Conservation (phyloP, 1,139 yeast genomes). For the Scheffersomyces titani region DNA sequence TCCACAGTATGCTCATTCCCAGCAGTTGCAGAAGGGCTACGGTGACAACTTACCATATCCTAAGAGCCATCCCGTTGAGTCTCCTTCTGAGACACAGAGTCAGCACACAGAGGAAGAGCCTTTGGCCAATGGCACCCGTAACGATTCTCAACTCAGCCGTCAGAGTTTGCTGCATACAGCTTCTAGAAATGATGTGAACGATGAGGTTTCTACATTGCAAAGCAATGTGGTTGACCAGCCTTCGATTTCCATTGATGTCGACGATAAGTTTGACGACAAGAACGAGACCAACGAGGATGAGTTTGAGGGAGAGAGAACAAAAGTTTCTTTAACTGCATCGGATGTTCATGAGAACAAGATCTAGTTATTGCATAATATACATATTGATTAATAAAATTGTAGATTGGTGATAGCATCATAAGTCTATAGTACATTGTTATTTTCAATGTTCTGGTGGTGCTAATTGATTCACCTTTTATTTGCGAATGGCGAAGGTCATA, state of each 20-base stretch:
- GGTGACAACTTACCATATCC: constrained; percentile 17
- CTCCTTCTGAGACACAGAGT: not conserved
- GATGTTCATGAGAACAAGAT: not conserved
- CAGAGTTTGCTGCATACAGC: not conserved
- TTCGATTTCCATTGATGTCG: not conserved
- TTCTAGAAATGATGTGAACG: constrained; percentile 6
- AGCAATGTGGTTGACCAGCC: constrained; percentile 6
- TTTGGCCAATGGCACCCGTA: not conserved
- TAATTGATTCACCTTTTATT: too few relatives aligned
- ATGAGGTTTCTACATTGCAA: constrained; percentile 17
- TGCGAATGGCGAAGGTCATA: too few relatives aligned
- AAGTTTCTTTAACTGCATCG: not conserved
- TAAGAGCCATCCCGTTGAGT: constrained; percentile 5
- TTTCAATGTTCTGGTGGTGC: too few relatives aligned
- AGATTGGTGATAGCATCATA: not conserved
- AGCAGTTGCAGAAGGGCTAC: constrained; percentile 5
- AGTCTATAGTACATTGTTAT: not conserved
- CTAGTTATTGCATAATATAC: not conserved
- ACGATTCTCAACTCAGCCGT: not conserved
- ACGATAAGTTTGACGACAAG: not conserved
- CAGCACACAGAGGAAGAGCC: not conserved
- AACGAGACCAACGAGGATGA: not conserved
- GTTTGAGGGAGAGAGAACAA: not conserved
- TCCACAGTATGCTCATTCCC: constrained; percentile 13
- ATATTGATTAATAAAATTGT: not conserved